A percentile compares a stretch with the other conserved stretches of the same genome.
These are phyloP conservation scores for Chaetomium fimeti DNA, from an alignment of 495 filamentous ascomycete species.

Conservation along the genomic window DNA sequence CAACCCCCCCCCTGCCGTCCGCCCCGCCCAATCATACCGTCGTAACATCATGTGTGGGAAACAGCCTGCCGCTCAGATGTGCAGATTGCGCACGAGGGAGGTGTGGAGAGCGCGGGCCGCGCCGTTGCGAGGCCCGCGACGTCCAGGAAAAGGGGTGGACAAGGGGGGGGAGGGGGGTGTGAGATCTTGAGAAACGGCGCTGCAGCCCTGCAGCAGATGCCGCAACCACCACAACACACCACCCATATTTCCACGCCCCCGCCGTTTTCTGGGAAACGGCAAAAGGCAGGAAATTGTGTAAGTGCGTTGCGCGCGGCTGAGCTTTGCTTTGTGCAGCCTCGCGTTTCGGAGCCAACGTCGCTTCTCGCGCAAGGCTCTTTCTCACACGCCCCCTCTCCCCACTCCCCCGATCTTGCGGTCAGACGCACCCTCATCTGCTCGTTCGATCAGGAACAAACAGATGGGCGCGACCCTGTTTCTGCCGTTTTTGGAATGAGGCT, in stretches of 20 bases:
- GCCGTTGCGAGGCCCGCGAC: slow-evolving; percentile 17
- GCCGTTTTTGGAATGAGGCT: slow-evolving; percentile 2
- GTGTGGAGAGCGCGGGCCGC: slow-evolving; percentile 9
- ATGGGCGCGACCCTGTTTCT: slow-evolving; percentile 5
- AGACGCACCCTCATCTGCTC: slow-evolving; percentile 6
- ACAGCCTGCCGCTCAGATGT: slow-evolving; percentile 28
- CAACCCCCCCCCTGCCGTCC: background rate
- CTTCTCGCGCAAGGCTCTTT: slow-evolving; percentile 32
- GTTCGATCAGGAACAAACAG: slow-evolving; percentile 7
- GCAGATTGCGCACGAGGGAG: background rate
- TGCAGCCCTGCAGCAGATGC: background rate
- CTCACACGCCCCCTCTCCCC: background rate
- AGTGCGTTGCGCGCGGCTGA: background rate
- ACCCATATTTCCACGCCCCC: slow-evolving; percentile 29
- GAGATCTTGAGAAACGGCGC: slow-evolving; percentile 24
- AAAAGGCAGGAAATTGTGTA: background rate
- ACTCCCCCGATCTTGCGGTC: background rate
- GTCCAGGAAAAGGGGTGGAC: slow-evolving; percentile 22
- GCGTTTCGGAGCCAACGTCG: slow-evolving; percentile 31
- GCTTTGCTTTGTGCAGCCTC: slow-evolving; percentile 16
- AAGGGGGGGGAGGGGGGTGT: slow-evolving; percentile 28
- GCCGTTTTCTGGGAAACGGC: slow-evolving; percentile 2
- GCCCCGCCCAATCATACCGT: slow-evolving; percentile 47
- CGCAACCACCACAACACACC: slow-evolving; percentile 34
- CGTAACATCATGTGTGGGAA: slow-evolving; percentile 41